Percentiles rank a stretch among this genome's conserved stretches.
Conservation (phyloP, 305 asterid species). For the Ilex paraguariensis region DNA sequence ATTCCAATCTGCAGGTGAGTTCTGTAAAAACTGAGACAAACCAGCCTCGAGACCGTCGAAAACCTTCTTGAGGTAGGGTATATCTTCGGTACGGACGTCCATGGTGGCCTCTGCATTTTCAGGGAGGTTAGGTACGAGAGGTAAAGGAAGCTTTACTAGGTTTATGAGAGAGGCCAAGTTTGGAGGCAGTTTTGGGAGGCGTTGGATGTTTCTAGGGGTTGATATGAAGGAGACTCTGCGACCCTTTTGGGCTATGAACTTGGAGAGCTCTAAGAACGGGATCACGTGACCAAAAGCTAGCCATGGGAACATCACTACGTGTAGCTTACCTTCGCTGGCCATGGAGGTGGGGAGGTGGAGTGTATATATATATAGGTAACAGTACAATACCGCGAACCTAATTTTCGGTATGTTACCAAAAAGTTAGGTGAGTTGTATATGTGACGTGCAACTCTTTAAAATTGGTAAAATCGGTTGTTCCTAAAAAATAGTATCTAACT, state of each 20-base stretch:
- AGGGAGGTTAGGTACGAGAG: constrained; percentile 16
- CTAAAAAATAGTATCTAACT: too few species aligned
- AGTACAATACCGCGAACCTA: too few species aligned
- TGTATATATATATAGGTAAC: too few species aligned
- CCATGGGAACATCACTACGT: constrained; percentile 33
- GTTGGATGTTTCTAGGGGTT: constrained; percentile 22
- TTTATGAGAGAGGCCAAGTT: constrained; percentile 2
- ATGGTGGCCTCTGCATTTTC: constrained; percentile 23
- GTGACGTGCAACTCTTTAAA: too few species aligned
- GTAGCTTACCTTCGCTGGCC: not conserved
- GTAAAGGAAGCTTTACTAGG: constrained; percentile 15
- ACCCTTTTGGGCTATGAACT: constrained; percentile 26
- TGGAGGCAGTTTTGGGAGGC: constrained; percentile 25
- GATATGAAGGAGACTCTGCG: constrained; percentile 26
- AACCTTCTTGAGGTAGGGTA: constrained; percentile 12
- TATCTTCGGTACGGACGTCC: constrained; percentile 6
- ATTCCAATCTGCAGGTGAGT: constrained; percentile 17
- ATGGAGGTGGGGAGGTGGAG: not conserved
- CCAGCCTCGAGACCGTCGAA: constrained; percentile 4
- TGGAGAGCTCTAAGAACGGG: constrained; percentile 28
- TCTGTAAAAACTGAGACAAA: not conserved
- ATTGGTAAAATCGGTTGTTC: too few species aligned
- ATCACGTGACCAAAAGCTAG: constrained; percentile 27
- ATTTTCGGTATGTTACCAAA: too few species aligned
- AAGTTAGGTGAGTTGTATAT: too few species aligned